Evolutionary conservation across 495 filamentous ascomycete genomes (phyloP).

Genomic region (Talaromyces nanjingensis): DNA sequence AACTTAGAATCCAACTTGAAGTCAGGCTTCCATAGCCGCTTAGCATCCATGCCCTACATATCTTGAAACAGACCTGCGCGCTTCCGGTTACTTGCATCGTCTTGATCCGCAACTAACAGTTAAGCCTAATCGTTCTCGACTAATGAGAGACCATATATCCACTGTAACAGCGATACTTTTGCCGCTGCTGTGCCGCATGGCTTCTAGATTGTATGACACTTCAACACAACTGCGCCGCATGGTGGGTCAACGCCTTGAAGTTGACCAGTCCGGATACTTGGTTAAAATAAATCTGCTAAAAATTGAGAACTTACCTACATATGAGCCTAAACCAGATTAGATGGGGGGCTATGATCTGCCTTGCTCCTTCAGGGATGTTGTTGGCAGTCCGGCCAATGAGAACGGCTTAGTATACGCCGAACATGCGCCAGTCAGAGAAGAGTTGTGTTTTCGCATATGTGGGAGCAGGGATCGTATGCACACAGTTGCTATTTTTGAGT

Average conservation of each 20-base stretch:
- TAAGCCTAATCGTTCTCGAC: neutral
- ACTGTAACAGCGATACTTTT: neutral
- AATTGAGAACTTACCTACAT: neutral
- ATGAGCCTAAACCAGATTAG: neutral
- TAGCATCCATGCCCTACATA: neutral
- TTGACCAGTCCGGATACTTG: neutral
- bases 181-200: neutral
- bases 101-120: neutral
- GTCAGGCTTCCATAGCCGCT: neutral
- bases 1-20: neutral
- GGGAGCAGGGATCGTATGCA: neutral
- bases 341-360: neutral
- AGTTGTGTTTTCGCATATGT: neutral
- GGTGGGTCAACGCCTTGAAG: neutral
- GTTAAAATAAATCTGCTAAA: neutral
- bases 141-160: neutral
- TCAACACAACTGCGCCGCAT: neutral
- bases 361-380: neutral
- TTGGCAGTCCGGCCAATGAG: neutral
- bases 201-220: neutral
- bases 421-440: neutral
- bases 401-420: neutral
- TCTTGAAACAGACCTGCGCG: slow-evolving; percentile 1
- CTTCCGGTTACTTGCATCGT: neutral
- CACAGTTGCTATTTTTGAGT: neutral